Percentiles rank a stretch among this genome's conserved stretches.
These are phyloP conservation scores for Ilyonectria robusta DNA, from an alignment of 2,329 filamentous ascomycete genomes.

Conservation along the genomic window DNA sequence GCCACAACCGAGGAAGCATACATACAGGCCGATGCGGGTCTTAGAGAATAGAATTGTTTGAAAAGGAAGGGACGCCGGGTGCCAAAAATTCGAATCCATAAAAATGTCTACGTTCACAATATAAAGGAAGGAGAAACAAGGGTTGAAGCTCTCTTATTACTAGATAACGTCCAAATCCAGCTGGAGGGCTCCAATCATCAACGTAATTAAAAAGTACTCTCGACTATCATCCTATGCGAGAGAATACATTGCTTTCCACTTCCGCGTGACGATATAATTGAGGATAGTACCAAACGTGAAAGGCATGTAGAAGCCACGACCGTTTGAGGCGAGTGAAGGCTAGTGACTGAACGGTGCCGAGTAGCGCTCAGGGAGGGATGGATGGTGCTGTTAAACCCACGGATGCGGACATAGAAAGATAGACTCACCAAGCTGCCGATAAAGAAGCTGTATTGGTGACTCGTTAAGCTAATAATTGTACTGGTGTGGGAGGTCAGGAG, in stretches of 20 bases:
- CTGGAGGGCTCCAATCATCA: background rate
- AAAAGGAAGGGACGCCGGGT: background rate
- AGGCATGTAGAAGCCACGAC: background rate
- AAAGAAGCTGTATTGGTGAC: background rate
- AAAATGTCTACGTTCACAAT: background rate
- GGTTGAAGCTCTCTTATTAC: background rate
- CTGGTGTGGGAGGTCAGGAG: background rate
- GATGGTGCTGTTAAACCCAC: too few relatives aligned
- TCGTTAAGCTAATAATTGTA: background rate
- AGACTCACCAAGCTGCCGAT: background rate
- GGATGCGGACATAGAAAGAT: background rate
- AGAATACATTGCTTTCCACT: background rate
- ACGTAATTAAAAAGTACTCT: background rate
- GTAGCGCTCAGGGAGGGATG: background rate
- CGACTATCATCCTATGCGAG: background rate
- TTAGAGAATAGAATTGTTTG: conserved; percentile 39
- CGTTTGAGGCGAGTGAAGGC: background rate
- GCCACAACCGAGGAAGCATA: conserved; percentile 35
- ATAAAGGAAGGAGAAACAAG: background rate
- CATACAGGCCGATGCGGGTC: conserved; percentile 41
- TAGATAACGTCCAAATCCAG: background rate
- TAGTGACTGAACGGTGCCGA: background rate
- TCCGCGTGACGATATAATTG: background rate
- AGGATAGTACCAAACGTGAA: background rate
- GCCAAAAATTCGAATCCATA: background rate